Conservation (phyloP, 73 alveolate genomes). For the Paramecium tetraurelia region DNA sequence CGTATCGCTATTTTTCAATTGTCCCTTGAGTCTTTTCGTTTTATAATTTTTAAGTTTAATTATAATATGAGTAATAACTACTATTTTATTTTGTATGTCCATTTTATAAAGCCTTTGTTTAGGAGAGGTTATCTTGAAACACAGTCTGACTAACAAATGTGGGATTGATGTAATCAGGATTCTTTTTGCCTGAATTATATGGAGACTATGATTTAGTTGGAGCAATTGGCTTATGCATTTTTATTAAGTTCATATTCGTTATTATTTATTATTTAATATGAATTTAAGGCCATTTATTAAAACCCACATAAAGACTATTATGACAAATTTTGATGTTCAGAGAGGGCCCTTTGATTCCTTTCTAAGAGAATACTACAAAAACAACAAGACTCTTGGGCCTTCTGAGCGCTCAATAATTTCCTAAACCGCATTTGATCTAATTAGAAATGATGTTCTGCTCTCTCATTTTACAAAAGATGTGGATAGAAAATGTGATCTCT, state of each 20-base stretch:
- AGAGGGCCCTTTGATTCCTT: slow-evolving; percentile 20
- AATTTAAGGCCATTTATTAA: neutral
- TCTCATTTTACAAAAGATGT: slow-evolving; percentile 26
- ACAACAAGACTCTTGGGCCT: slow-evolving; percentile 18
- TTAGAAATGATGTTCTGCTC: neutral
- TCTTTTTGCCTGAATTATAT: neutral
- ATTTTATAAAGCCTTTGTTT: neutral
- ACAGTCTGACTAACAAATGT: neutral
- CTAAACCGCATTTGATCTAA: neutral
- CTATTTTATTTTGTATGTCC: neutral
- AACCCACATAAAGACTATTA: neutral
- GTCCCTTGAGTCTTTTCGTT: neutral
- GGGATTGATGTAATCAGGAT: neutral
- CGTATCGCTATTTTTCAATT: neutral
- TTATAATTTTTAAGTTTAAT: neutral
- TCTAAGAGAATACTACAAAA: slow-evolving; percentile 27
- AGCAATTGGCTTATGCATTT: neutral
- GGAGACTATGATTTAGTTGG: slow-evolving; percentile 7
- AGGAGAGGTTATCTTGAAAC: neutral
- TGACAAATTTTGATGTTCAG: neutral
- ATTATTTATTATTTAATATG: neutral
- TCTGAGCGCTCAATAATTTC: slow-evolving; percentile 17
- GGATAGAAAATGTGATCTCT: slow-evolving; percentile 10
- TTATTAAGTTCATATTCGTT: slow-evolving; percentile 11
- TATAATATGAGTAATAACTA: neutral